Evolutionary conservation across 495 filamentous ascomycete species (phyloP).

Genomic region (Xylaria intraflava): DNA sequence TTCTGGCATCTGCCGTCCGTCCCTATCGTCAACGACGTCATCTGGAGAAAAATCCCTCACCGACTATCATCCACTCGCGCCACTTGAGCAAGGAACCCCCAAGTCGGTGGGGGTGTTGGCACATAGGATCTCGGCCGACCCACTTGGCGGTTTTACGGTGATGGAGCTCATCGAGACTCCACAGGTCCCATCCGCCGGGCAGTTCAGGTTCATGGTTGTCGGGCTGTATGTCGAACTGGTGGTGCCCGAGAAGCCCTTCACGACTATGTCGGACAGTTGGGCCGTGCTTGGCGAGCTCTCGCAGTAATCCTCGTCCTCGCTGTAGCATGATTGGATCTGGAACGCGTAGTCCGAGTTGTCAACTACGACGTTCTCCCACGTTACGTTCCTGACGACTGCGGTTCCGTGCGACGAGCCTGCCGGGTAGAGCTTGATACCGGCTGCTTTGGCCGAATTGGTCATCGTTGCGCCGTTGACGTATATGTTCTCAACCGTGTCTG

Average conservation of each 20-base stretch:
- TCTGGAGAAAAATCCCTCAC: too few species aligned
- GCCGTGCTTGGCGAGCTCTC: slow-evolving; percentile 30
- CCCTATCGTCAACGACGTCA: too few species aligned
- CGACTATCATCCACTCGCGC: slow-evolving; percentile 30
- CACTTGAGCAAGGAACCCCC: slow-evolving; percentile 34
- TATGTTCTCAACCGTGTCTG: slow-evolving; percentile 35
- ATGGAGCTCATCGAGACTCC: slow-evolving; percentile 29
- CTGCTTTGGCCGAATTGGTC: slow-evolving; percentile 39
- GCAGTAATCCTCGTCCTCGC: slow-evolving; percentile 37
- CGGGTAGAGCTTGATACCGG: slow-evolving; percentile 41
- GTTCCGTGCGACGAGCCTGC: slow-evolving; percentile 24
- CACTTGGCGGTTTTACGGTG: slow-evolving; percentile 30
- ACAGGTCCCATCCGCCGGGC: slow-evolving; percentile 35
- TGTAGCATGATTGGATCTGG: slow-evolving; percentile 45
- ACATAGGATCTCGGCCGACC: slow-evolving; percentile 31
- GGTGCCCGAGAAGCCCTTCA: slow-evolving; percentile 34
- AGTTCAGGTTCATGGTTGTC: slow-evolving; percentile 35
- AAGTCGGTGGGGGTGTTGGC: slow-evolving; percentile 33
- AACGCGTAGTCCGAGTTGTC: slow-evolving; percentile 40
- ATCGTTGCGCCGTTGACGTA: slow-evolving; percentile 34
- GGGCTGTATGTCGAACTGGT: slow-evolving; percentile 37
- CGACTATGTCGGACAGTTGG: slow-evolving; percentile 29
- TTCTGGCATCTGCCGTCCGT: too few species aligned
- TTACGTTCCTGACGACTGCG: slow-evolving; percentile 39
- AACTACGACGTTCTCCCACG: slow-evolving; percentile 33